These are phyloP conservation scores for Boletellus emodensis DNA, from an alignment of 768 basidiomycete genomes.

Conservation along the genomic window DNA sequence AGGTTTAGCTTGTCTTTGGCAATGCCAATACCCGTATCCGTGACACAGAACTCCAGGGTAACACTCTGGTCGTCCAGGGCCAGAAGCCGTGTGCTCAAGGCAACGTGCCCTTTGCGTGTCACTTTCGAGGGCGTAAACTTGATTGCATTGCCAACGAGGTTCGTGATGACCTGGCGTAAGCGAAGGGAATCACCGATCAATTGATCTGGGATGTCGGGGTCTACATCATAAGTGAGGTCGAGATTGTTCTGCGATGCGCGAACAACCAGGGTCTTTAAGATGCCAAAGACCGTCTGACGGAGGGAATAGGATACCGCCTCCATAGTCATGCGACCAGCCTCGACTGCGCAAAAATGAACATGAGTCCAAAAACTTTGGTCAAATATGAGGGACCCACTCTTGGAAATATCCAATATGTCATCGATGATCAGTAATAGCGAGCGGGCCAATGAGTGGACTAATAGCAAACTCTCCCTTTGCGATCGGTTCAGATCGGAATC, in stretches of 20 bases:
- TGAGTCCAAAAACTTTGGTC: constrained; percentile 1
- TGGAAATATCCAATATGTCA: constrained; percentile 98
- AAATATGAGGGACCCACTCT: constrained; percentile 65
- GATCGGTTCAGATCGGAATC: constrained; percentile 93
- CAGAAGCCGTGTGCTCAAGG: constrained; percentile 78
- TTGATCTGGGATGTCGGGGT: constrained; percentile 93
- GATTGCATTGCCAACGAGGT: constrained; percentile 93
- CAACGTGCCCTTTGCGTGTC: constrained; percentile 81
- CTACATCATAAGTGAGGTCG: constrained; percentile 94
- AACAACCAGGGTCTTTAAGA: constrained; percentile 96
- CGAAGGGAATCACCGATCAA: constrained; percentile 95
- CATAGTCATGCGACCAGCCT: constrained; percentile 99
- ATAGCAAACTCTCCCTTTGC: constrained; percentile 90
- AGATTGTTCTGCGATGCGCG: constrained; percentile 96
- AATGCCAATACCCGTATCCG: constrained; percentile 98
- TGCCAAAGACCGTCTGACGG: constrained; percentile 95
- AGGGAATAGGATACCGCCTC: constrained; percentile 98
- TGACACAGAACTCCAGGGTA: constrained; percentile 94
- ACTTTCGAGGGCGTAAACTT: constrained; percentile 90
- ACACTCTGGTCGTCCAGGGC: constrained; percentile 79
- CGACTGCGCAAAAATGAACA: constrained; percentile 51
- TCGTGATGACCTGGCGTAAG: constrained; percentile 92
- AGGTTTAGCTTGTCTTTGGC: constrained; percentile 97
- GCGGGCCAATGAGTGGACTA: constrained; percentile 92
- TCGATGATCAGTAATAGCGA: constrained; percentile 95